Percentiles rank a stretch among this genome's conserved stretches.
Evolutionary conservation across 768 basidiomycete genomes (phyloP).

Genomic region (Coprinellus aureogranulatus): DNA sequence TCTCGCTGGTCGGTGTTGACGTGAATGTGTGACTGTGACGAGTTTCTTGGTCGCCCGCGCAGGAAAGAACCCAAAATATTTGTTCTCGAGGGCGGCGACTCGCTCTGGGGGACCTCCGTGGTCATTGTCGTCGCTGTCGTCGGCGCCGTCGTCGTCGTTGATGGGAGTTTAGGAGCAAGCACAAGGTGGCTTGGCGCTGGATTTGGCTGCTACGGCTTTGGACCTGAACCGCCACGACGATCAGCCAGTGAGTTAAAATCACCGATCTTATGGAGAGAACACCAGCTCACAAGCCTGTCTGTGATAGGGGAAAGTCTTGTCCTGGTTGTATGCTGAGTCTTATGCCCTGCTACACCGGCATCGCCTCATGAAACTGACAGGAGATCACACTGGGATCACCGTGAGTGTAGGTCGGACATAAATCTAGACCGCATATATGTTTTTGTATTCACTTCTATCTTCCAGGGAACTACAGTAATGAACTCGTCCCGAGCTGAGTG

Average conservation of each 20-base stretch:
- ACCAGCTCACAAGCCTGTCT: background rate
- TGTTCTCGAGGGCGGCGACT: conserved; percentile 47
- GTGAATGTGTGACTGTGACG: conserved; percentile 56
- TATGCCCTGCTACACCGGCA: no score
- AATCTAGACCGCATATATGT: no score
- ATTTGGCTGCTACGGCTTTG: background rate
- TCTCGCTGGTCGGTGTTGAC: conserved; percentile 34
- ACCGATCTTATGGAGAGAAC: conserved; percentile 1
- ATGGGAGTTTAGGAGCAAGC: conserved; percentile 11
- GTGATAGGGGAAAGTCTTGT: no score
- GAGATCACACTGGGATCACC: no score
- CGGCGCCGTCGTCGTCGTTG: conserved; percentile 30
- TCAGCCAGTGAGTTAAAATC: background rate
- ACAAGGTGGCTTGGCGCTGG: conserved; percentile 7
- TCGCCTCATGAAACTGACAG: no score
- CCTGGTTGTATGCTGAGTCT: no score
- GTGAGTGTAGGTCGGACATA: no score
- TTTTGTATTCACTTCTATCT: no score
- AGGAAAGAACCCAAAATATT: conserved; percentile 74
- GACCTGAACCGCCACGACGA: conserved; percentile 8
- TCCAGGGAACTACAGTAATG: no score
- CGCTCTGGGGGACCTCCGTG: conserved; percentile 14
- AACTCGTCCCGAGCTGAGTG: no score
- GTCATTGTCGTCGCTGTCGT: conserved; percentile 28
- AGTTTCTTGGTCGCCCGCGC: conserved; percentile 65